Evolutionary conservation across 2,329 filamentous ascomycete species (phyloP), one percentile per base, ranked within the genome.

Genomic region (Metarhizium sp.): DNA sequence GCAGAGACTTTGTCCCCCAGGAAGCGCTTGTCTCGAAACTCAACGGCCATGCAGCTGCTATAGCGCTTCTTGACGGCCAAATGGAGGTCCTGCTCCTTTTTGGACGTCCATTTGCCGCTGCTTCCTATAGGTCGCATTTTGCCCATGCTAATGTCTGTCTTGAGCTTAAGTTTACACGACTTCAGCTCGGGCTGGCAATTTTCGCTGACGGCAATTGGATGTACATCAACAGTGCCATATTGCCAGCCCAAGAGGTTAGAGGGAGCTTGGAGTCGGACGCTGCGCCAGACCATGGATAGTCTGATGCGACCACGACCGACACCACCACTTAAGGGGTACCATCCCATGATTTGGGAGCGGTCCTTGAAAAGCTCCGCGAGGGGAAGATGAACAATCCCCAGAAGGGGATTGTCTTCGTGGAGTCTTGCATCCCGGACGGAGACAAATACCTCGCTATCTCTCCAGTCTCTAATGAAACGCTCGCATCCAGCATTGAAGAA

Each of bases 401-500:
- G 74, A 1, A 90, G 69, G 0, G 87, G 73, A 59, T 90, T 83
- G 53, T 87, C 81, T 64, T 90, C 87, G 52, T 86, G 80, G 25
- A 88, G 75, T 4, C 86, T 77, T 20, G 81, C 75, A 64, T 90
- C 87, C 11, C 85, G 78, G 2, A 89, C 85, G 1, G 79, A 76
- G 34, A 91, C 71, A 59, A 87, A 84, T 36, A 90, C 74, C 65
- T 90, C 86, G 1, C 84, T 79, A 13, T 77, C 81, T 16, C 74
- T 75, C 79, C 86, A 89, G 64, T 90, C 83, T 13, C 81, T 75
- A 43, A 90, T 77, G 59, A 89, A 88, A 5, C 85, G 79, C 66
- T 91, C 87, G 2, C 82, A 88, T 6, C 85, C 85, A 2, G 87
- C 87, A 60, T 90, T 90, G 75, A 87, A 90, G 68, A 90, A 90